These are phyloP conservation scores for Naganishia vaughanmartiniae DNA, from an alignment of 768 basidiomycete genomes.

Conservation along the genomic window DNA sequence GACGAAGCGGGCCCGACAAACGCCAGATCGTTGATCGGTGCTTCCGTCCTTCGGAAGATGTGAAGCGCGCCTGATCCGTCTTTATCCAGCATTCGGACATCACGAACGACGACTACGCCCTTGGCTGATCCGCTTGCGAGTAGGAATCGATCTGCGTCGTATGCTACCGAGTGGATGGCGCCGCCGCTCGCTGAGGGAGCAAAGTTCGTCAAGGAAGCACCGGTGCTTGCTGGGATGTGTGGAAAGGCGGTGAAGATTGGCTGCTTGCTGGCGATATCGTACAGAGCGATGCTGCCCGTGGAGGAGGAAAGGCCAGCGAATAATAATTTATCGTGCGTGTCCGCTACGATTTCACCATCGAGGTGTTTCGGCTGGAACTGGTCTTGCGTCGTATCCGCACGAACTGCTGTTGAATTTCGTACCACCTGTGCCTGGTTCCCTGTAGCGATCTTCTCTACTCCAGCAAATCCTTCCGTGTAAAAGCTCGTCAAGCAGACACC, in stretches of 20 bases:
- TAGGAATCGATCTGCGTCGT: slow-evolving; percentile 54
- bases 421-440: slow-evolving; percentile 52
- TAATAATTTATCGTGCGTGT: slow-evolving; percentile 54
- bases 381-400: slow-evolving; percentile 11
- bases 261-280: slow-evolving; percentile 58
- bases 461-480: slow-evolving; percentile 53
- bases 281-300: slow-evolving; percentile 60
- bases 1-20: slow-evolving; percentile 25
- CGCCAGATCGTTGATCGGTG: slow-evolving; percentile 36
- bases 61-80: slow-evolving; percentile 11
- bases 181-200: slow-evolving; percentile 52
- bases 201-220: slow-evolving; percentile 35
- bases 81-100: slow-evolving; percentile 56
- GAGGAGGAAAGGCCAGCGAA: slow-evolving; percentile 58
- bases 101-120: slow-evolving; percentile 62
- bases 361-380: slow-evolving; percentile 17
- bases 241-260: slow-evolving; percentile 41
- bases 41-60: slow-evolving; percentile 43
- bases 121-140: slow-evolving; percentile 63
- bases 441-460: slow-evolving; percentile 56
- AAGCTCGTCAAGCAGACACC: slow-evolving; percentile 58
- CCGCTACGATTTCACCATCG: slow-evolving; percentile 13
- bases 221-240: slow-evolving; percentile 37
- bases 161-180: slow-evolving; percentile 53
- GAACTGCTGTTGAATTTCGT: slow-evolving; percentile 15